phyloP scores from a whole-genome alignment of 2,329 filamentous ascomycete genomes.

The Fusarium phyllophilum region DNA sequence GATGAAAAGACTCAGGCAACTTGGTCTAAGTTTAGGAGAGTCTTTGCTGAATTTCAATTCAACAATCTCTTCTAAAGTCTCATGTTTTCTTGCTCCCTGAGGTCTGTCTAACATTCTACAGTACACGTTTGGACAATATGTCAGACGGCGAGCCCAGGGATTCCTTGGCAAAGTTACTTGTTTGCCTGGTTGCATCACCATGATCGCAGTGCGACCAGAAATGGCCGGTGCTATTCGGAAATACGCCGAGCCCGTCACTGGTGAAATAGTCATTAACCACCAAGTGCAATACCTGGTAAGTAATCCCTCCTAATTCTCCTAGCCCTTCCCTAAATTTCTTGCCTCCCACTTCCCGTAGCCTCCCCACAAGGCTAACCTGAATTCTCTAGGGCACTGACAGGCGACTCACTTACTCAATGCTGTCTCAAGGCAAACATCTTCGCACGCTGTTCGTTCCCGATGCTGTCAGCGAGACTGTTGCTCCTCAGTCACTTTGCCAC shows the following conservation, averaged over 20 bases:
- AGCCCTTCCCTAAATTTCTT: background rate
- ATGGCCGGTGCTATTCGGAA: conserved; percentile 38
- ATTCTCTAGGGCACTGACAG: conserved; percentile 29
- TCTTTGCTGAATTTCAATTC: no score
- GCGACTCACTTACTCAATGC: conserved; percentile 37
- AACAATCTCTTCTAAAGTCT: no score
- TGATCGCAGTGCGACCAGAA: conserved; percentile 35
- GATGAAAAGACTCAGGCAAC: no score
- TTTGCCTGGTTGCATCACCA: conserved; percentile 37
- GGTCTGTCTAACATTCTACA: background rate
- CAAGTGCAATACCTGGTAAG: conserved; percentile 40
- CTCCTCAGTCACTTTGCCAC: conserved; percentile 48
- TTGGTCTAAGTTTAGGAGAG: no score
- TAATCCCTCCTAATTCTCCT: background rate
- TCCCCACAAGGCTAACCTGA: background rate
- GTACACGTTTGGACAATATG: conserved; percentile 38
- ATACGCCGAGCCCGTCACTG: conserved; percentile 34
- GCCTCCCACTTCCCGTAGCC: background rate
- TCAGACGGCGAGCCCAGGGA: conserved; percentile 31
- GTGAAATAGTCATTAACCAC: conserved; percentile 31
- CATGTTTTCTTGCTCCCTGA: no score
- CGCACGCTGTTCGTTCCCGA: conserved; percentile 47
- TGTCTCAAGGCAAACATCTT: conserved; percentile 33
- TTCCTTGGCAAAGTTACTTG: conserved; percentile 35
- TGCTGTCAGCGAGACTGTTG: conserved; percentile 49